Evolutionary conservation across 495 filamentous ascomycete genomes (phyloP), one percentile per base, ranked within the genome.

Genomic region (Aspergillus coremiiformis): DNA sequence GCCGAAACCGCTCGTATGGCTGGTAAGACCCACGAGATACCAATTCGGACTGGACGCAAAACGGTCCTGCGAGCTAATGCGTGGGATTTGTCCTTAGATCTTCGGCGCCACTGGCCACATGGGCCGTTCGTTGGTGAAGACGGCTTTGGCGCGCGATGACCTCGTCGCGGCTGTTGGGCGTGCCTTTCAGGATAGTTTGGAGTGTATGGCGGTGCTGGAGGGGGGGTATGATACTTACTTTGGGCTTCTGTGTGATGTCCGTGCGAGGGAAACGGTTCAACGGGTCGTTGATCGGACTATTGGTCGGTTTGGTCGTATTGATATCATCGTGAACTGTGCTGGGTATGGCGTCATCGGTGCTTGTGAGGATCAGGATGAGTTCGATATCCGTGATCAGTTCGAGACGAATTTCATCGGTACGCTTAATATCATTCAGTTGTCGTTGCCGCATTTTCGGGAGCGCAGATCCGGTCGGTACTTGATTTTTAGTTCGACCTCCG

Each of bases 31-130:
- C 42, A 19, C 29, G 29, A 24, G 21, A 30, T 20, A 32, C 14
- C 23, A 39, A 35, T 23, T 39, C 47, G 12, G 24, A 22, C 2
- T 14, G 23, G 8, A 26, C 20, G 51, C 47, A 23, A 35, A 37
- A n/a, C 37, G 27, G 10, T 19, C 5, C 23, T 20, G 12, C 10
- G 14, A 14, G 11, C 26, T 35, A 15, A 37, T 37, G 32, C 27
- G 0, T 14, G 23, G 39, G 14, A 35, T 39, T 33, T 26, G 0
- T 33, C 11, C 8, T 27, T 14, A 90, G 85, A 77, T 98, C 55
- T 98, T 96, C 67, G 93, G 93, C 39, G 90, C 89, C 37, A 96
- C 90, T 4, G 93, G 93, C 47, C 93, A 98, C 61, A 94, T 97
- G 75, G 93, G 93, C 55, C 87, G 90, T 45, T 92, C 86, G 10